A percentile compares a stretch with the other conserved stretches of the same genome.
Evolutionary conservation across 805 yeast genomes (phyloP).

Genomic region (Candida dajiaensis): DNA sequence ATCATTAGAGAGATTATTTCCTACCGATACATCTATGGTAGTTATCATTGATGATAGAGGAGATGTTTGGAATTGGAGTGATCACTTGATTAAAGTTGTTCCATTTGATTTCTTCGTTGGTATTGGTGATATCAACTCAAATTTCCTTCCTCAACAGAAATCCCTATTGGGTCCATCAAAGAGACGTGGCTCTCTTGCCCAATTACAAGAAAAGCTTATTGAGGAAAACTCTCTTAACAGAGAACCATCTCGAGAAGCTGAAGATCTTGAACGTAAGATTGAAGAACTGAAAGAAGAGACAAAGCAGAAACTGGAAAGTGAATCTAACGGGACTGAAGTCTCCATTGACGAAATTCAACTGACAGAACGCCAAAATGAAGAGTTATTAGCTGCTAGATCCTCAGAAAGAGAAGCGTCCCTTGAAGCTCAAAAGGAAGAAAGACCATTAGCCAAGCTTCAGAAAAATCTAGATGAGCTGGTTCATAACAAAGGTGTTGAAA

Average conservation of each 20-base stretch:
- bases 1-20: slow-evolving; percentile 80
- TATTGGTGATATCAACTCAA: slow-evolving; percentile 93
- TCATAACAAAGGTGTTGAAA: slow-evolving; percentile 12
- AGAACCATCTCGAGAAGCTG: slow-evolving; percentile 27
- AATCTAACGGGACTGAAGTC: not conserved
- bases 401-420: slow-evolving; percentile 61
- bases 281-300: slow-evolving; percentile 27
- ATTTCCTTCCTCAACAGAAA: slow-evolving; percentile 79
- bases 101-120: slow-evolving; percentile 97
- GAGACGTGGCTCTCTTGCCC: slow-evolving; percentile 50
- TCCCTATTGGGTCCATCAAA: slow-evolving; percentile 55
- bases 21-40: slow-evolving; percentile 95
- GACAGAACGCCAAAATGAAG: slow-evolving; percentile 29
- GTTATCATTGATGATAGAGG: slow-evolving; percentile 96
- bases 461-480: slow-evolving; percentile 48
- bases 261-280: slow-evolving; percentile 21
- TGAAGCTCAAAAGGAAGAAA: slow-evolving; percentile 73
- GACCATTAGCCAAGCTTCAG: slow-evolving; percentile 83
- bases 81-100: slow-evolving; percentile 82
- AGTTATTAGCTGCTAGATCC: slow-evolving; percentile 28
- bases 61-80: slow-evolving; percentile 98
- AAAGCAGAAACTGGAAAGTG: slow-evolving; percentile 24
- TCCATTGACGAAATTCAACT: slow-evolving; percentile 24
- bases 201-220: slow-evolving; percentile 41
- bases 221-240: slow-evolving; percentile 12